These are phyloP conservation scores for Lagenidium giganteum DNA, from an alignment of 352 stramenopile genomes.

Conservation along the genomic window DNA sequence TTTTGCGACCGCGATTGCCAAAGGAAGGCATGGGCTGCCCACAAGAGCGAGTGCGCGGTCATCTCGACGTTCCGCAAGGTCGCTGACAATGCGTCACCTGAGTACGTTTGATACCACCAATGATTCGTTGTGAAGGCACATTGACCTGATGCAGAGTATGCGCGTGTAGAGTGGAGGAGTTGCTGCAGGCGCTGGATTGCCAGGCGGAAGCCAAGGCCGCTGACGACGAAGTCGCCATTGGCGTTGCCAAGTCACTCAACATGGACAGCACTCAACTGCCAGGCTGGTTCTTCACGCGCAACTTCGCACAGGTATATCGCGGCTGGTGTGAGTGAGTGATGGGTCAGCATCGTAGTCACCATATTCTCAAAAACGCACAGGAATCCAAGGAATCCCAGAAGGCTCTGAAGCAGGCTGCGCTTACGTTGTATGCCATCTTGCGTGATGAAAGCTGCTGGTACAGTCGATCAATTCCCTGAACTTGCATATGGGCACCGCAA, in stretches of 20 bases:
- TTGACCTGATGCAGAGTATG: neutral
- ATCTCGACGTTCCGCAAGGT: conserved; percentile 48
- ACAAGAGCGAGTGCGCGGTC: conserved; percentile 57
- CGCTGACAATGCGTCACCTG: neutral
- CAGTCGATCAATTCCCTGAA: no score
- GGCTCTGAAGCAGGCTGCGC: conserved; percentile 31
- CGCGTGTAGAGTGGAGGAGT: conserved; percentile 22
- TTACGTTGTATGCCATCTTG: conserved; percentile 60
- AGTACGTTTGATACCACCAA: neutral
- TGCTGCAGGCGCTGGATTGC: conserved; percentile 38
- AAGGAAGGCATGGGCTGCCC: conserved; percentile 40
- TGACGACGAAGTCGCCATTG: conserved; percentile 28
- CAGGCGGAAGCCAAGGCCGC: conserved; percentile 28
- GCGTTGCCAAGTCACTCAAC: conserved; percentile 47
- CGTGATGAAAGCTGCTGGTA: conserved; percentile 73
- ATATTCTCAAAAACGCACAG: conserved; percentile 13
- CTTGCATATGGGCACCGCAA: no score
- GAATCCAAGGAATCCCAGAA: conserved; percentile 39
- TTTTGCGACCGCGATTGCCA: conserved; percentile 68
- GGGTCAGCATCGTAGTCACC: conserved; percentile 1
- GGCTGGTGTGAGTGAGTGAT: neutral
- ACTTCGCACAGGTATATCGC: conserved; percentile 21
- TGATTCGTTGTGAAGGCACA: neutral
- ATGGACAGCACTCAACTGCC: conserved; percentile 34
- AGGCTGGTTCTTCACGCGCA: conserved; percentile 61